Evolutionary conservation across 2,329 filamentous ascomycete genomes (phyloP).

Genomic region (Nemania sp.): DNA sequence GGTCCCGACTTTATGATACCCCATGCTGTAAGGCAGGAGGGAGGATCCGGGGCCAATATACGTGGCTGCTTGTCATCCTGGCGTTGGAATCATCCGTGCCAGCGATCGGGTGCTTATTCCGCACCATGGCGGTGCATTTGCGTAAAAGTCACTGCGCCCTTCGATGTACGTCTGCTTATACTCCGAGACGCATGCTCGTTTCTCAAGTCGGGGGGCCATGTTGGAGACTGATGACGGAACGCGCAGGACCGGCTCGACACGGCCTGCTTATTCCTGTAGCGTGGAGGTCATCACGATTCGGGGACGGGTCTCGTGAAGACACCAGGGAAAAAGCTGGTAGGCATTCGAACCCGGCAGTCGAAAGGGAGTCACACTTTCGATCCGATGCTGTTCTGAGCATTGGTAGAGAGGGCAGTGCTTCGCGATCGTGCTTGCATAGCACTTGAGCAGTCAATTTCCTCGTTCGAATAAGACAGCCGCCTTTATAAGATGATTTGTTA

Average conservation of each 20-base stretch:
- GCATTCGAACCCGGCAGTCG: not conserved
- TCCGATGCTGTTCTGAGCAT: slow-evolving; percentile 1
- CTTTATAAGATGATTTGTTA: slow-evolving; percentile 5
- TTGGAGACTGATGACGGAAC: not conserved
- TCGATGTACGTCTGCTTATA: too few relatives aligned
- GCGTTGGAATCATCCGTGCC: slow-evolving; percentile 1
- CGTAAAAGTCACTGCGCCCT: not conserved
- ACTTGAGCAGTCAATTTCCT: not conserved
- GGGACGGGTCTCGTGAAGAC: not conserved
- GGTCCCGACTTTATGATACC: not conserved
- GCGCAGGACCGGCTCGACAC: not conserved
- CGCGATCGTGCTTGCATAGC: slow-evolving; percentile 15
- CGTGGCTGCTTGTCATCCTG: not conserved
- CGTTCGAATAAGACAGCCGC: not conserved
- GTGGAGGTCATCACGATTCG: not conserved
- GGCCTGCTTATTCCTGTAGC: not conserved
- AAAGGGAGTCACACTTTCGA: not conserved
- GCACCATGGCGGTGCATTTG: slow-evolving; percentile 1
- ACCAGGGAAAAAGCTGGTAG: slow-evolving; percentile 1
- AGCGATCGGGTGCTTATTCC: slow-evolving; percentile 1
- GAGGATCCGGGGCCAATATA: not conserved
- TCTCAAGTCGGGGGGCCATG: too few relatives aligned
- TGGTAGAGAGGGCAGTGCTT: slow-evolving; percentile 13
- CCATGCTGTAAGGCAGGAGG: not conserved
- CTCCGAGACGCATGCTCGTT: too few relatives aligned